These are phyloP conservation scores for Dendryphion nanum DNA, from an alignment of 2,329 filamentous ascomycete genomes.

Conservation along the genomic window DNA sequence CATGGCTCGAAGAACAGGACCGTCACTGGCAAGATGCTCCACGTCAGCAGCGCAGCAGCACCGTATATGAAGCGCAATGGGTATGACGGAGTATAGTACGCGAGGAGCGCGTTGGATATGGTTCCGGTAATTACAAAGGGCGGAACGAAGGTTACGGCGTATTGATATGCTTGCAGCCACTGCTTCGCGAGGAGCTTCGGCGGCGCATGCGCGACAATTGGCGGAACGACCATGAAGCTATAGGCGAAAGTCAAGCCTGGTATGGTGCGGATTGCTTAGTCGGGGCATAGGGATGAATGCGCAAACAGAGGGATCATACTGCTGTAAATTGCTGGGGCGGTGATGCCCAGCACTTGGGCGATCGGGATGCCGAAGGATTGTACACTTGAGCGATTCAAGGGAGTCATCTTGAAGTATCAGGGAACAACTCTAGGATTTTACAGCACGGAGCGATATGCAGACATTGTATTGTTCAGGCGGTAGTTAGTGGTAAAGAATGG, in stretches of 20 bases:
- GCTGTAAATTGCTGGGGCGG: constrained; percentile 23
- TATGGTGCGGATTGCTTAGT: too few species aligned
- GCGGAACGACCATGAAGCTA: constrained; percentile 36
- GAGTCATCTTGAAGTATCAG: too few species aligned
- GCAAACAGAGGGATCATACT: constrained; percentile 12
- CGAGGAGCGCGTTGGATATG: constrained; percentile 31
- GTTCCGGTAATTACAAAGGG: constrained; percentile 36
- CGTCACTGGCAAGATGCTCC: constrained; percentile 36
- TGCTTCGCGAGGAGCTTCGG: constrained; percentile 37
- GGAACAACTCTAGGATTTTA: too few species aligned
- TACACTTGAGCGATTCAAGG: too few species aligned
- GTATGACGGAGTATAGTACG: constrained; percentile 10
- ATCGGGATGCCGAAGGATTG: too few species aligned
- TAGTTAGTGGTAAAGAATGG: too few species aligned
- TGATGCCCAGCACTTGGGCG: constrained; percentile 18
- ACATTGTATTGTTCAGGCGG: too few species aligned
- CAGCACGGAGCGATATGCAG: too few species aligned
- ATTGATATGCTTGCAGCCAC: constrained; percentile 41
- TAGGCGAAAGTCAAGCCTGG: constrained; percentile 32
- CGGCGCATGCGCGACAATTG: constrained; percentile 32
- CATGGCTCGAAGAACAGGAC: constrained; percentile 41
- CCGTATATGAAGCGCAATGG: constrained; percentile 19
- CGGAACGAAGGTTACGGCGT: constrained; percentile 36
- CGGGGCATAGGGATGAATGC: too few species aligned
- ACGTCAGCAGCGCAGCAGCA: constrained; percentile 21